Percentiles rank a stretch among this genome's conserved stretches.
Conservation (phyloP, 225 moss, liverwort and hornwort genomes). For the Climacium dendroides region DNA sequence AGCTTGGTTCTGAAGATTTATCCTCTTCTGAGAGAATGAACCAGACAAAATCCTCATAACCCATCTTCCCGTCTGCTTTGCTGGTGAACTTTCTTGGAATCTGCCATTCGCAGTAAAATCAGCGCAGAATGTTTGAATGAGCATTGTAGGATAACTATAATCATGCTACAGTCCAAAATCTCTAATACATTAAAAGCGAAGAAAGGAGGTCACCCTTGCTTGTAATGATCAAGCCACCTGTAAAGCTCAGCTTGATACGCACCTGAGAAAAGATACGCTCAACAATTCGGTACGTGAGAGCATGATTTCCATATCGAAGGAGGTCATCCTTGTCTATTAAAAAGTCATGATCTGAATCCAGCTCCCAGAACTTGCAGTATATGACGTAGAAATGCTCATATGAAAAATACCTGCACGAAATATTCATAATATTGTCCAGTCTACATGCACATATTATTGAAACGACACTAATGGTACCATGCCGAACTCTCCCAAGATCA, state of each 20-base stretch:
- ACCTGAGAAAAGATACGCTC: slow-evolving; percentile 99
- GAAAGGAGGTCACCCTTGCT: background rate
- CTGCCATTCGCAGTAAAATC: slow-evolving; percentile 25
- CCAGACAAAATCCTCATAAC: slow-evolving; percentile 99
- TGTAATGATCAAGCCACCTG: background rate
- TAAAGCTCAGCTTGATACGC: background rate
- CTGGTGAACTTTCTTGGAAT: slow-evolving; percentile 98
- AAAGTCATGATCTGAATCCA: slow-evolving; percentile 99
- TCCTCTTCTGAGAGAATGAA: slow-evolving; percentile 99
- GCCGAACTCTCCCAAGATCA: background rate
- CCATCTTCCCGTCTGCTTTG: slow-evolving; percentile 89
- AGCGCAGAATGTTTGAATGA: background rate
- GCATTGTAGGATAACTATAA: background rate
- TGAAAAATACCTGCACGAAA: slow-evolving; percentile 77
- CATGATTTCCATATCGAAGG: slow-evolving; percentile 98
- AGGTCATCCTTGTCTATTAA: slow-evolving; percentile 94
- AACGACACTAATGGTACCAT: background rate
- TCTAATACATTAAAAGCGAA: background rate
- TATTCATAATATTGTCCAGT: background rate
- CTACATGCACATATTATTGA: background rate
- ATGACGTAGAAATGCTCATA: slow-evolving; percentile 99
- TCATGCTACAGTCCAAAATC: background rate
- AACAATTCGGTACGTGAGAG: slow-evolving; percentile 93
- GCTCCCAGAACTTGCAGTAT: slow-evolving; percentile 99
- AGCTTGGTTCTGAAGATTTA: slow-evolving; percentile 94